phyloP scores from a whole-genome alignment of 2,329 filamentous ascomycete species.

The Trichoderma aggressivum region DNA sequence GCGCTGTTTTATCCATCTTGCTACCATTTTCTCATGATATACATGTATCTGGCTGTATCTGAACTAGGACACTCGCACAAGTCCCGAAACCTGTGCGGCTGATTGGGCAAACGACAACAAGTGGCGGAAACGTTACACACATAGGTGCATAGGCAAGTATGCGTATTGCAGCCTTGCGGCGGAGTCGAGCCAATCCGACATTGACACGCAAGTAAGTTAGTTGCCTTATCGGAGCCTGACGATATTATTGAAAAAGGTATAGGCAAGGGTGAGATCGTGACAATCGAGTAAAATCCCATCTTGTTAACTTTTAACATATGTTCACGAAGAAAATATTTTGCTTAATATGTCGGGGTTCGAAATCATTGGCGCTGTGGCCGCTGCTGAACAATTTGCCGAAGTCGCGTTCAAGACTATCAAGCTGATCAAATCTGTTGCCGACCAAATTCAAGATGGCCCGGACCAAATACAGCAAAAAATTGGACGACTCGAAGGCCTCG shows the following conservation, averaged over 20 bases:
- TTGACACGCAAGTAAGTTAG: neutral
- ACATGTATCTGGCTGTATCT: no score
- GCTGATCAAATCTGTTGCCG: neutral
- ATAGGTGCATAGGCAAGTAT: neutral
- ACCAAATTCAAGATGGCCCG: neutral
- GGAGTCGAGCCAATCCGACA: neutral
- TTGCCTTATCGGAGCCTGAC: neutral
- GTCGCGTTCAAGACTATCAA: neutral
- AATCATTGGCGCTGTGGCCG: neutral
- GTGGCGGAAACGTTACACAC: no score
- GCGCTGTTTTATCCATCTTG: no score
- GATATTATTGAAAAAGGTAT: neutral
- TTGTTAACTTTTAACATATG: no score
- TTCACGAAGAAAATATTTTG: no score
- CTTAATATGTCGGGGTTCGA: neutral
- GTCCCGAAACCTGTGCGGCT: fast-evolving
- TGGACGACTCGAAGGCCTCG: neutral
- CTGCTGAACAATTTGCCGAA: neutral
- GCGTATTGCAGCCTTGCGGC: neutral
- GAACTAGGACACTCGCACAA: fast-evolving
- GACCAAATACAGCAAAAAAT: neutral
- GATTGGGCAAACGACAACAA: no score
- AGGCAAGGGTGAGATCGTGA: no score
- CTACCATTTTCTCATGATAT: no score
- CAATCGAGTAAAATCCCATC: no score